Conservation (phyloP, 768 basidiomycete species). For the Podaxis mareebaensis region DNA sequence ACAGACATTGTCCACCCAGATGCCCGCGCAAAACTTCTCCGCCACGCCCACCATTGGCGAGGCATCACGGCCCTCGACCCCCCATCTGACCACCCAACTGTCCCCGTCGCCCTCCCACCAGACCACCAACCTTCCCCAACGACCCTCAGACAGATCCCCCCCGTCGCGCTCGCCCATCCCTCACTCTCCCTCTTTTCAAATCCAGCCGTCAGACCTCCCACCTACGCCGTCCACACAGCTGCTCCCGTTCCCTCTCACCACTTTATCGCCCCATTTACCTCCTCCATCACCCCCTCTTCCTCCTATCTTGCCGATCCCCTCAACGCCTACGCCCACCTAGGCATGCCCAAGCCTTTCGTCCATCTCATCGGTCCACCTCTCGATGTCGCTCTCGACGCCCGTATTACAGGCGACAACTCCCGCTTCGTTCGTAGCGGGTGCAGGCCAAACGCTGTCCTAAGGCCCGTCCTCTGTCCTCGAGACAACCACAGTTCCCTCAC, state of each 20-base stretch:
- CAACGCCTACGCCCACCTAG: slow-evolving; percentile 83
- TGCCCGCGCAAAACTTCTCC: slow-evolving; percentile 49
- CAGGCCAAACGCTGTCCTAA: slow-evolving; percentile 63
- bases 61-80: slow-evolving; percentile 54
- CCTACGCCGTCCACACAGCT: slow-evolving; percentile 68
- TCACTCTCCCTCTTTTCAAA: slow-evolving; percentile 24
- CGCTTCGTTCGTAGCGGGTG: slow-evolving; percentile 69
- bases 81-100: slow-evolving; percentile 13
- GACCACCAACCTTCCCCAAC: slow-evolving; percentile 18
- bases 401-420: slow-evolving; percentile 64
- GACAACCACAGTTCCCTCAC: slow-evolving; percentile 34
- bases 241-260: slow-evolving; percentile 51
- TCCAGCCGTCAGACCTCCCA: slow-evolving; percentile 50
- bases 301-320: slow-evolving; percentile 77
- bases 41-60: slow-evolving; percentile 65
- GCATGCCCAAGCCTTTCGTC: slow-evolving; percentile 83
- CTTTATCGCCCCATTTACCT: slow-evolving; percentile 64
- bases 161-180: slow-evolving; percentile 34
- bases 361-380: slow-evolving; percentile 78
- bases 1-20: slow-evolving; percentile 45
- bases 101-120: slow-evolving; percentile 19
- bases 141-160: slow-evolving; percentile 19
- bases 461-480: slow-evolving; percentile 47
- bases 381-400: slow-evolving; percentile 75
- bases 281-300: slow-evolving; percentile 64